A percentile compares a stretch with the other conserved stretches of the same genome.
Conservation (phyloP, 768 basidiomycete species). For the Hemileccinum rubropunctum region DNA sequence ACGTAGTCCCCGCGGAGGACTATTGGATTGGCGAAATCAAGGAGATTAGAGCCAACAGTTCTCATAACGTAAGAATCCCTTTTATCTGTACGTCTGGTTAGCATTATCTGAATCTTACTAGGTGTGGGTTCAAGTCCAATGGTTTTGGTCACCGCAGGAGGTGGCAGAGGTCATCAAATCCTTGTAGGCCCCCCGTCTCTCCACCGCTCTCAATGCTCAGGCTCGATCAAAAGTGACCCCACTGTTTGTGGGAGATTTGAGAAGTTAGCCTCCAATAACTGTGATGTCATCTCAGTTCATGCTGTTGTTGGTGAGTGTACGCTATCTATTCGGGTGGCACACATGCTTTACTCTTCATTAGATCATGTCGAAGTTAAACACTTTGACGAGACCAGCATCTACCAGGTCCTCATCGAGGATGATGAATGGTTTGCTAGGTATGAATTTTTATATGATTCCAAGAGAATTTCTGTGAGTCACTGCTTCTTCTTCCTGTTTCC, state of each 20-base stretch:
- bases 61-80: conserved; percentile 28
- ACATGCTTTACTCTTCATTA: conserved; percentile 11
- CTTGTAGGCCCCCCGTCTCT: conserved; percentile 39
- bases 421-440: conserved; percentile 50
- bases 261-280: conserved; percentile 46
- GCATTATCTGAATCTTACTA: conserved; percentile 13
- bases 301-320: conserved; percentile 43
- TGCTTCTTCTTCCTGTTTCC: not conserved
- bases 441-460: conserved; percentile 34
- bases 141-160: conserved; percentile 56
- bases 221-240: conserved; percentile 35
- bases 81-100: not conserved
- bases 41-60: conserved; percentile 38
- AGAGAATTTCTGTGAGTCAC: conserved; percentile 35
- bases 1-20: conserved; percentile 29
- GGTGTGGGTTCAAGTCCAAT: conserved; percentile 55
- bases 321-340: not conserved
- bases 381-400: conserved; percentile 38
- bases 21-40: conserved; percentile 53
- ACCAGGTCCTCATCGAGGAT: conserved; percentile 39
- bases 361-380: conserved; percentile 33
- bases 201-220: not conserved
- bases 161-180: conserved; percentile 42
- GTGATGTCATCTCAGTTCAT: conserved; percentile 44
- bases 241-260: conserved; percentile 44